Evolutionary conservation across 73 alveolate species (phyloP).

Genomic region (Paraurostyla sp.): DNA sequence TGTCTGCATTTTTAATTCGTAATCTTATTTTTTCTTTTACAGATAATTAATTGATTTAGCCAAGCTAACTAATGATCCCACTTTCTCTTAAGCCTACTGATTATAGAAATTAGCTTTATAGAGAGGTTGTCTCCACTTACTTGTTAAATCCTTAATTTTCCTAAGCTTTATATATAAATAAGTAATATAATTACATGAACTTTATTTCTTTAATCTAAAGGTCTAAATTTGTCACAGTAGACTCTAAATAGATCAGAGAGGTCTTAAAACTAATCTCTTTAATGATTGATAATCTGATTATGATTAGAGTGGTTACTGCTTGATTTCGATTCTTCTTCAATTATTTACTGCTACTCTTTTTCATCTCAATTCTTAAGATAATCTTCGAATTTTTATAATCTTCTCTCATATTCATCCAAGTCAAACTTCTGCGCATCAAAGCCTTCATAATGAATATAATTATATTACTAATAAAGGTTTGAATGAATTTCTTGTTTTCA

Average conservation of each 20-base stretch:
- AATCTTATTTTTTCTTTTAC: constrained; percentile 35
- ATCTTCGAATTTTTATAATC: constrained; percentile 15
- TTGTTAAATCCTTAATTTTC: constrained; percentile 1
- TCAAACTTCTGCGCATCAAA: constrained; percentile 33
- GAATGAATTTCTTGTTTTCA: neutral
- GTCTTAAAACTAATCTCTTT: constrained; percentile 1
- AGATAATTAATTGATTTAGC: constrained; percentile 35
- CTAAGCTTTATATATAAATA: neutral
- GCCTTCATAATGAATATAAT: neutral
- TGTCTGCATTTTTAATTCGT: neutral
- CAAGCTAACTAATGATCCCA: constrained; percentile 22
- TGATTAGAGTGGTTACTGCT: neutral
- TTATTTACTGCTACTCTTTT: neutral
- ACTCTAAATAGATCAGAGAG: neutral
- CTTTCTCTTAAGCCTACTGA: constrained; percentile 5
- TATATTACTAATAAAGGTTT: constrained; percentile 16
- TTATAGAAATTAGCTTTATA: constrained; percentile 33
- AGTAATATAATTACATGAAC: neutral
- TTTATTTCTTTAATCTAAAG: constrained; percentile 11
- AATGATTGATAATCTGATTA: neutral
- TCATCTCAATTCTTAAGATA: constrained; percentile 24
- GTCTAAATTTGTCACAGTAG: constrained; percentile 39
- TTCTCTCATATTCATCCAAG: constrained; percentile 32
- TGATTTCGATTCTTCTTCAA: neutral
- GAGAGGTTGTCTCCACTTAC: constrained; percentile 18